These are phyloP conservation scores for Pythium vanterpoolii DNA, from an alignment of 352 stramenopile genomes.

Conservation along the genomic window DNA sequence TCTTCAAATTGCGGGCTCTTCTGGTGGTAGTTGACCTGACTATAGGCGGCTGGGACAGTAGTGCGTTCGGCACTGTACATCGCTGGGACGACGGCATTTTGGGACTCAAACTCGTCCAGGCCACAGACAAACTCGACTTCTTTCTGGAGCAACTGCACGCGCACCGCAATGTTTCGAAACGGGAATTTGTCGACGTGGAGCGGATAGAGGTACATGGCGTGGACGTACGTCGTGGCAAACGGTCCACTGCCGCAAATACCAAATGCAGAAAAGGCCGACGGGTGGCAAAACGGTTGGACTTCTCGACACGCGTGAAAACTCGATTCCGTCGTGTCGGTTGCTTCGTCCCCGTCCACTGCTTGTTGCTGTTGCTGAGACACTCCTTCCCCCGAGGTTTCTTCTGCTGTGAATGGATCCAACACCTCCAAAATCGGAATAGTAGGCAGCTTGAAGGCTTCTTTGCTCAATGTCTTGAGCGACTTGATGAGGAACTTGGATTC, in stretches of 20 bases:
- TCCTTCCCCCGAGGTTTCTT: background rate
- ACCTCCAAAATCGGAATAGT: constrained; percentile 14
- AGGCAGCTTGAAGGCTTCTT: constrained; percentile 14
- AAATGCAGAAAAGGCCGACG: constrained; percentile 27
- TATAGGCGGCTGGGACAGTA: constrained; percentile 27
- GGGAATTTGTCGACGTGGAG: constrained; percentile 62
- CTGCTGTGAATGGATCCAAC: constrained; percentile 14
- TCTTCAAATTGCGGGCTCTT: constrained; percentile 75
- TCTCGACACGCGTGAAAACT: constrained; percentile 26
- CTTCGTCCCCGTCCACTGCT: background rate
- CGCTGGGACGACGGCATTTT: constrained; percentile 30
- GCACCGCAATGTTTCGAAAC: constrained; percentile 63
- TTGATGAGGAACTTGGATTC: constrained; percentile 39
- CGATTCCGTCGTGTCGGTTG: background rate
- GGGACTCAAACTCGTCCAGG: constrained; percentile 29
- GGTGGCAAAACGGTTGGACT: constrained; percentile 62
- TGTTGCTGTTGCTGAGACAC: background rate
- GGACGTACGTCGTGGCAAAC: constrained; percentile 53
- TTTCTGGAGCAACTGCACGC: constrained; percentile 54
- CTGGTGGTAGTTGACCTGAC: constrained; percentile 75
- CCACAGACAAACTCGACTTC: constrained; percentile 46
- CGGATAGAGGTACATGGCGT: constrained; percentile 65
- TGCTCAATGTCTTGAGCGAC: constrained; percentile 17
- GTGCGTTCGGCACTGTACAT: constrained; percentile 37
- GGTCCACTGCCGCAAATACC: constrained; percentile 47